A percentile compares a stretch with the other conserved stretches of the same genome.
Evolutionary conservation across 2,329 filamentous ascomycete genomes (phyloP).

Genomic region (Bipolaris zeicola): DNA sequence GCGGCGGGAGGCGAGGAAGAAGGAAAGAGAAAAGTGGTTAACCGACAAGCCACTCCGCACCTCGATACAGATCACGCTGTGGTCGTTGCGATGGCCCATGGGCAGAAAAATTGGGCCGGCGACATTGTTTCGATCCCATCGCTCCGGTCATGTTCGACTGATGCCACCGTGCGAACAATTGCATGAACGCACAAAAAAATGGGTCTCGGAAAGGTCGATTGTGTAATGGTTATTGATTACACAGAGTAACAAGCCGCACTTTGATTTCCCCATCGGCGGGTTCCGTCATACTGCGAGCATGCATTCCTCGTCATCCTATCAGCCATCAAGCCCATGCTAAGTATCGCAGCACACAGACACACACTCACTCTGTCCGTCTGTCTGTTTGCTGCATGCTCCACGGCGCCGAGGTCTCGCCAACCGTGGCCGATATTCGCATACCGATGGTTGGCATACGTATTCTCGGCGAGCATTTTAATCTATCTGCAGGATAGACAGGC

Average conservation of each 20-base stretch:
- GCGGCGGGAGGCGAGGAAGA: background rate
- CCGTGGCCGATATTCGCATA: background rate
- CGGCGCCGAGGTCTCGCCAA: conserved; percentile 5
- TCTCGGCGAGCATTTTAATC: background rate
- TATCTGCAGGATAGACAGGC: background rate
- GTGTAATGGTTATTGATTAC: conserved; percentile 19
- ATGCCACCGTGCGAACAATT: conserved; percentile 14
- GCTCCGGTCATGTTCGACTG: background rate
- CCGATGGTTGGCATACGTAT: background rate
- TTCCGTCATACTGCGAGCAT: conserved; percentile 6
- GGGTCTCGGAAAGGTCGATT: conserved; percentile 10
- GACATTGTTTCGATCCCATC: background rate
- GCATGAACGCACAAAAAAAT: conserved; percentile 23
- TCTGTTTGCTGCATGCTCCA: conserved; percentile 7
- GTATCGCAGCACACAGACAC: conserved; percentile 9
- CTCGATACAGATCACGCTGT: background rate
- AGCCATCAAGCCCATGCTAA: conserved; percentile 1
- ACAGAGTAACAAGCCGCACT: conserved; percentile 7
- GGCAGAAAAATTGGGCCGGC: background rate
- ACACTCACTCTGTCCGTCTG: background rate
- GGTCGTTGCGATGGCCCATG: background rate
- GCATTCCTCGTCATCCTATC: conserved; percentile 7
- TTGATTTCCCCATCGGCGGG: conserved; percentile 5
- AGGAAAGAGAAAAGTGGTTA: background rate
- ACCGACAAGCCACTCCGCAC: background rate